Evolutionary conservation across 2,329 filamentous ascomycete species (phyloP).

Genomic region (Aspergillus tamarii): DNA sequence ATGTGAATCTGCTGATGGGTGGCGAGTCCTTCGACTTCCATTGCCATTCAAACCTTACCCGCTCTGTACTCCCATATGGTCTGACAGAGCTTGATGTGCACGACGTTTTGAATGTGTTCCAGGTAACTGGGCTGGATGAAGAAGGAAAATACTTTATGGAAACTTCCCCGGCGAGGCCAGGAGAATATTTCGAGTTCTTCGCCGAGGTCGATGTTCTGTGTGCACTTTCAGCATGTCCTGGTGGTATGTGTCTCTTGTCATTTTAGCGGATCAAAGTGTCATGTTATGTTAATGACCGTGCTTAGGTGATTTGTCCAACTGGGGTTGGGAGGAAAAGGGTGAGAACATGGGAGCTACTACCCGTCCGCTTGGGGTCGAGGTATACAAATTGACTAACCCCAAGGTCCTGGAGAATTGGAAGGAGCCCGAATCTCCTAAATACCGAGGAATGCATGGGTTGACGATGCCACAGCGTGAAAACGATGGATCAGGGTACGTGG

Average conservation of each 20-base stretch:
- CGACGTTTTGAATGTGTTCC: conserved; percentile 84
- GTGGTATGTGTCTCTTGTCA: conserved; percentile 47
- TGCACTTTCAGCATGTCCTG: conserved; percentile 71
- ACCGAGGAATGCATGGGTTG: conserved; percentile 70
- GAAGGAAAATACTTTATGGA: conserved; percentile 76
- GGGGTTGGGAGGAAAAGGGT: conserved; percentile 71
- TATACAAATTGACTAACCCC: conserved; percentile 65
- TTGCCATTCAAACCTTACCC: conserved; percentile 79
- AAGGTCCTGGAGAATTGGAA: conserved; percentile 65
- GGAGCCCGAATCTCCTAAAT: conserved; percentile 61
- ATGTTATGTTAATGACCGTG: conserved; percentile 18
- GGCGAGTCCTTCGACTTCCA: conserved; percentile 77
- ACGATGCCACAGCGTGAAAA: conserved; percentile 46
- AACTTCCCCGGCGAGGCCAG: conserved; percentile 49
- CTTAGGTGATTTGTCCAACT: conserved; percentile 71
- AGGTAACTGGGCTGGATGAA: conserved; percentile 76
- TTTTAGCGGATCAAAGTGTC: not conserved
- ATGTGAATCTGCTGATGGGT: conserved; percentile 74
- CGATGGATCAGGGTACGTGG: conserved; percentile 30
- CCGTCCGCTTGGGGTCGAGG: conserved; percentile 74
- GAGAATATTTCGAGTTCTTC: conserved; percentile 72
- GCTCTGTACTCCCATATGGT: conserved; percentile 70
- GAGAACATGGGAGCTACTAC: conserved; percentile 67
- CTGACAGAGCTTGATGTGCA: conserved; percentile 76
- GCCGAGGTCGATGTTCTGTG: conserved; percentile 76